Percentiles rank a stretch among this genome's conserved stretches.
Evolutionary conservation across 176 grass and related monocot genomes (phyloP).

Genomic region (Aechmea fasciata): DNA sequence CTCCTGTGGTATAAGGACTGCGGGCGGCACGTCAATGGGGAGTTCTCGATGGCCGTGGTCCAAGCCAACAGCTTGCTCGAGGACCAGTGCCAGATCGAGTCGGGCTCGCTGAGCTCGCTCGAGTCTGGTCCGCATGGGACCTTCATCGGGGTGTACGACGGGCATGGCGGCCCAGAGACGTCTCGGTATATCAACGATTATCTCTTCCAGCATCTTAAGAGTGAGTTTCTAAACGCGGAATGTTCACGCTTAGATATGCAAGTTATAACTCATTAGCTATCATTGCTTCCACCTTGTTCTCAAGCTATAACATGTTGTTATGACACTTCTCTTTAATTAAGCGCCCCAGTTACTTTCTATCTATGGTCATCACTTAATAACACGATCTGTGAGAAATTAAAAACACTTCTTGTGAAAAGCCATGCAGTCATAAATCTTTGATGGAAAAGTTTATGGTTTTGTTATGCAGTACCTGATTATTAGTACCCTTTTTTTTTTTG

Average conservation of each 20-base stretch:
- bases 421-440: too few species aligned
- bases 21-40: slow-evolving; percentile 18
- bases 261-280: too few species aligned
- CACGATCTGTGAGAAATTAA: neutral
- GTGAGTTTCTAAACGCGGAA: slow-evolving; percentile 1
- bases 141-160: slow-evolving; percentile 21
- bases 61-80: slow-evolving; percentile 29
- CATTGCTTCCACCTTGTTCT: too few species aligned
- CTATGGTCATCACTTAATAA: neutral
- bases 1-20: slow-evolving; percentile 28
- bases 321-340: neutral
- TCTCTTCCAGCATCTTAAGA: slow-evolving; percentile 23
- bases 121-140: slow-evolving; percentile 21
- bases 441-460: neutral
- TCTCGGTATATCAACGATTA: slow-evolving; percentile 21
- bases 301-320: too few species aligned
- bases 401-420: neutral
- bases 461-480: neutral
- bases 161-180: slow-evolving; percentile 25
- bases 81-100: slow-evolving; percentile 25
- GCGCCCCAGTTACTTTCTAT: neutral
- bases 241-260: neutral
- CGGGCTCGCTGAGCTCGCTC: slow-evolving; percentile 11
- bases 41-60: slow-evolving; percentile 26
- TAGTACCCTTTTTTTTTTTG: neutral